These are phyloP conservation scores for Cinchona pubescens DNA, from an alignment of 257 asterid species.

Conservation along the genomic window DNA sequence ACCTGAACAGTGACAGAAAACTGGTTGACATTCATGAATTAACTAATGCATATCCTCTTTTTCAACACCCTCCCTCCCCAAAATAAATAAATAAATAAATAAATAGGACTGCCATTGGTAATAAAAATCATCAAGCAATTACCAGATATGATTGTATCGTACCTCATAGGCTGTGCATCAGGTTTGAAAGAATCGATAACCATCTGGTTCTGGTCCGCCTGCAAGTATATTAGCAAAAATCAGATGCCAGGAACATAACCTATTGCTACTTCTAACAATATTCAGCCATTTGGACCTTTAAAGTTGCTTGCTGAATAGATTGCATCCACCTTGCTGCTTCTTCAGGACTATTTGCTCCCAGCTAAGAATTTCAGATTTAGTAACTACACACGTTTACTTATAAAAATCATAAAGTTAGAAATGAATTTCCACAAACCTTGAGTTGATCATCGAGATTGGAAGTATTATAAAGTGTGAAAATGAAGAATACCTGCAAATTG, in stretches of 20 bases:
- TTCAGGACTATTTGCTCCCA: conserved; percentile 98
- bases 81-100: background rate
- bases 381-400: conserved; percentile 8
- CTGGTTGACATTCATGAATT: background rate
- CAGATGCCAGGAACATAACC: conserved; percentile 29
- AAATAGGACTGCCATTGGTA: conserved; percentile 1
- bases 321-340: conserved; percentile 98
- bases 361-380: conserved; percentile 41
- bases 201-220: conserved; percentile 64
- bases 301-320: conserved; percentile 79
- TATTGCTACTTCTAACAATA: conserved; percentile 17
- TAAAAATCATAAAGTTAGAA: conserved; percentile 17
- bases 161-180: conserved; percentile 62
- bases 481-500: conserved; percentile 67
- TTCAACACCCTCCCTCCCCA: too few relatives aligned
- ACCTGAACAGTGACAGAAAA: conserved; percentile 36
- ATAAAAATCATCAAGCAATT: conserved; percentile 10
- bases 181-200: conserved; percentile 38
- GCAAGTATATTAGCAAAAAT: conserved; percentile 32
- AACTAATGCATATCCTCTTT: background rate
- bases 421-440: conserved; percentile 60
- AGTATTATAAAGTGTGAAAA: conserved; percentile 79
- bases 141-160: conserved; percentile 17
- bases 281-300: conserved; percentile 54
- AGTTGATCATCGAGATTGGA: conserved; percentile 85